phyloP scores from a whole-genome alignment of 1,139 yeast genomes.

The Lodderomyces parapsilosis region DNA sequence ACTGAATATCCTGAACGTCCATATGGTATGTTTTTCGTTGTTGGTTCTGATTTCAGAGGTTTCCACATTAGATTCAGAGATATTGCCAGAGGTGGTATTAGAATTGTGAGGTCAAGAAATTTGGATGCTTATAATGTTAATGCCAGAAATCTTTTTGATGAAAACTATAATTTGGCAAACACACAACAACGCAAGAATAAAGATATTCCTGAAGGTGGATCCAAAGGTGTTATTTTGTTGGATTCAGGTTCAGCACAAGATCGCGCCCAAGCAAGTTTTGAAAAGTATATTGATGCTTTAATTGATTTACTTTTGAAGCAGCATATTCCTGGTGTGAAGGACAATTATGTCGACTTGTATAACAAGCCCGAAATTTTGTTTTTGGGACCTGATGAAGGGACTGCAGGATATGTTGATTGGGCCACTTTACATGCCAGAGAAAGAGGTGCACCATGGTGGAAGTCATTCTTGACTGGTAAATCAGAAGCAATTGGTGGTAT shows the following conservation, averaged over 20 bases:
- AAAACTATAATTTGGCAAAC: constrained; percentile 91
- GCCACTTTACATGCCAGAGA: constrained; percentile 93
- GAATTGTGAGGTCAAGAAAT: constrained; percentile 88
- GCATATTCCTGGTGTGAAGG: constrained; percentile 75
- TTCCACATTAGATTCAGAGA: constrained; percentile 97
- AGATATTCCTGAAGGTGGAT: constrained; percentile 99
- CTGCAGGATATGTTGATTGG: constrained; percentile 96
- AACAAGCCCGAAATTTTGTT: constrained; percentile 85
- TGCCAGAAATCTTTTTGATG: constrained; percentile 88
- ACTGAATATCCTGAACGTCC: constrained; percentile 91
- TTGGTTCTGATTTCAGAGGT: constrained; percentile 96
- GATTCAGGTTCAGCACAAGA: constrained; percentile 81
- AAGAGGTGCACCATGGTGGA: constrained; percentile 99
- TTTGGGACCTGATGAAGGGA: constrained; percentile 98
- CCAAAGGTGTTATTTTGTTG: constrained; percentile 92
- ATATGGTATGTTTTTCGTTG: constrained; percentile 91
- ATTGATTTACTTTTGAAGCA: constrained; percentile 82
- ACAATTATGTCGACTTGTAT: constrained; percentile 80
- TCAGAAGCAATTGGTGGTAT: constrained; percentile 92
- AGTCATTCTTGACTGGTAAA: constrained; percentile 96
- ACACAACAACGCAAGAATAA: constrained; percentile 97
- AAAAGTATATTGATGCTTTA: constrained; percentile 88
- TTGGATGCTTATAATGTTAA: constrained; percentile 84
- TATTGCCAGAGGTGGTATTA: constrained; percentile 97
- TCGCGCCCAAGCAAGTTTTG: constrained; percentile 82